A percentile compares a stretch with the other conserved stretches of the same genome.
Evolutionary conservation across 1,284 basidiomycete genomes (phyloP).

Genomic region (Schizophyllum amplum): DNA sequence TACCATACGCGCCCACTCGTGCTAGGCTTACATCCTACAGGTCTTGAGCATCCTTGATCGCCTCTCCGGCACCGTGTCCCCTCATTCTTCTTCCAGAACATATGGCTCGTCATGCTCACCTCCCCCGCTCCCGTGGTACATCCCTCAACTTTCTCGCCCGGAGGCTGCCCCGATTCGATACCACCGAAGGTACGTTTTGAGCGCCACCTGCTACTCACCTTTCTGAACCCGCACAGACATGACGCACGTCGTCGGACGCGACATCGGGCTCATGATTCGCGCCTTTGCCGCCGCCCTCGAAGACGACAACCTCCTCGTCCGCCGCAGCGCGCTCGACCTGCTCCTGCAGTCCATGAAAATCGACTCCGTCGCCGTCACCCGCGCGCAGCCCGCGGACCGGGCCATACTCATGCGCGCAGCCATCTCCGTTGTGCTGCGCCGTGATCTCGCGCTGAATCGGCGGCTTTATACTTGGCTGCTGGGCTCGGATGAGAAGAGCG

Average conservation of each 20-base stretch:
- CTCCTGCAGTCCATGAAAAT: constrained; percentile 68
- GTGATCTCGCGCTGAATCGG: constrained; percentile 90
- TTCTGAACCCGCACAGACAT: constrained; percentile 43
- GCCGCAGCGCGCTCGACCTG: constrained; percentile 76
- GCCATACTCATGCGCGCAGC: constrained; percentile 74
- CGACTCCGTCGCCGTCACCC: constrained; percentile 62
- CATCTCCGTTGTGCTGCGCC: constrained; percentile 77
- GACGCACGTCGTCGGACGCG: constrained; percentile 66
- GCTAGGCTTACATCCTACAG: constrained; percentile 27
- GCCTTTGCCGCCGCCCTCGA: constrained; percentile 85
- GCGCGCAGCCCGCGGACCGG: constrained; percentile 59
- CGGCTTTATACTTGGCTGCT: constrained; percentile 92
- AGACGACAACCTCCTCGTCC: constrained; percentile 85
- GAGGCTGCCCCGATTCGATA: constrained; percentile 62
- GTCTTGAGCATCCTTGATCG: constrained; percentile 79
- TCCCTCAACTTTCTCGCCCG: constrained; percentile 84
- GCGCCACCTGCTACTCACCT: constrained; percentile 5
- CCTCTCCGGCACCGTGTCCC: constrained; percentile 75
- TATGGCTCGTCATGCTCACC: constrained; percentile 91
- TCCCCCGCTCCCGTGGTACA: constrained; percentile 83
- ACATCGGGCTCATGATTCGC: constrained; percentile 88
- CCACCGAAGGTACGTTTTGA: constrained; percentile 54
- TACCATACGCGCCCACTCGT: neutral
- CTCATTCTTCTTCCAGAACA: constrained; percentile 90
- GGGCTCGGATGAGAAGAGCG: constrained; percentile 70